Percentiles rank a stretch among this genome's conserved stretches.
These are phyloP conservation scores for Syzygium jambos DNA, from an alignment of 345 rosid species.

Conservation along the genomic window DNA sequence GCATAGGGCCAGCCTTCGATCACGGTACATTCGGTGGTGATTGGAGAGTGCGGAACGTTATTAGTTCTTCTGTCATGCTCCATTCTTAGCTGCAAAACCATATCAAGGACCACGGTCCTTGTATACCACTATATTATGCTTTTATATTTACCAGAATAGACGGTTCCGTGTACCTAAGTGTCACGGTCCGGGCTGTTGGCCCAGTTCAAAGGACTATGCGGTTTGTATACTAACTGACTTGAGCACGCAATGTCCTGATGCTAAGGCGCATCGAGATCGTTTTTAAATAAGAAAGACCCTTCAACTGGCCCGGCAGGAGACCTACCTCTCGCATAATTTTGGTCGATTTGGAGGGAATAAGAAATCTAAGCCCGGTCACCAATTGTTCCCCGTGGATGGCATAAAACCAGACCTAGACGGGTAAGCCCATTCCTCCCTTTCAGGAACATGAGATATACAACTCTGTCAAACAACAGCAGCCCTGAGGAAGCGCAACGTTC, in stretches of 20 bases:
- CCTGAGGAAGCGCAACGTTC: background rate
- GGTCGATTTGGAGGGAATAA: no score
- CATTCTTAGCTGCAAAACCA: background rate
- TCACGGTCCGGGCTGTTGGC: background rate
- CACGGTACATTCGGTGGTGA: accelerated
- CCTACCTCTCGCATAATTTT: background rate
- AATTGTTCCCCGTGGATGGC: background rate
- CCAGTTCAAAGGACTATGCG: background rate
- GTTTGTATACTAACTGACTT: background rate
- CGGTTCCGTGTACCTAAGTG: background rate
- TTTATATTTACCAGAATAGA: background rate
- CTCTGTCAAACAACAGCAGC: background rate
- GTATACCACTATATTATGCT: background rate
- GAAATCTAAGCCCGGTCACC: background rate
- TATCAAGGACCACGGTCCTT: background rate
- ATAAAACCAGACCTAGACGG: background rate
- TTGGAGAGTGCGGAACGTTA: background rate
- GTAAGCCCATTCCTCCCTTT: background rate
- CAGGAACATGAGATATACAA: background rate
- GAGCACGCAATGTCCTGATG: background rate
- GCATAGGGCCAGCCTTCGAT: background rate
- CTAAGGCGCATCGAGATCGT: background rate
- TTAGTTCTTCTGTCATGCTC: background rate
- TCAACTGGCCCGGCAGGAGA: background rate
- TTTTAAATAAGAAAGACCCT: background rate